Conservation (phyloP, 1,284 basidiomycete genomes). For the Hortiboletus rubellus region DNA sequence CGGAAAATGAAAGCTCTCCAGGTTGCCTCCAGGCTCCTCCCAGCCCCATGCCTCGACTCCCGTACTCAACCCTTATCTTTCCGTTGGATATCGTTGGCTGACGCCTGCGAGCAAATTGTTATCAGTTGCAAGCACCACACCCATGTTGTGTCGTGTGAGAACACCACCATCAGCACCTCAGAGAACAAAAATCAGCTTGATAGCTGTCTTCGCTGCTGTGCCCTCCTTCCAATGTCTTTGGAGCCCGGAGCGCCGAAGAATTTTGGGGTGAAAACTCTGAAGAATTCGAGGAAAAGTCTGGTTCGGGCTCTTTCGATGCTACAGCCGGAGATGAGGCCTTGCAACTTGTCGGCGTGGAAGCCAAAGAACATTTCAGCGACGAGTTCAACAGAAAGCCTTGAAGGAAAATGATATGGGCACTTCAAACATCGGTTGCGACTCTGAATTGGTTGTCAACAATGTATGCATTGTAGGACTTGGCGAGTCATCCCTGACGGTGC, state of each 20-base stretch:
- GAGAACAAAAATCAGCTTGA: slow-evolving; percentile 15
- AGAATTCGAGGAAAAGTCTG: too few species aligned
- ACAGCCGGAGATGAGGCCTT: too few species aligned
- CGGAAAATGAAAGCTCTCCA: slow-evolving; percentile 10
- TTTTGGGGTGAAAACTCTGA: too few species aligned
- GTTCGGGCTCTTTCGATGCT: too few species aligned
- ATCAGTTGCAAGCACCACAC: slow-evolving; percentile 11
- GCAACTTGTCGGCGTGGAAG: too few species aligned
- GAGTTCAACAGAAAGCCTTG: too few species aligned
- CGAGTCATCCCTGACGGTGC: too few species aligned
- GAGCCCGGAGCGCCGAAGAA: slow-evolving; percentile 21
- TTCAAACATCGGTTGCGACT: too few species aligned
- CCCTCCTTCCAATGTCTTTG: slow-evolving; percentile 21
- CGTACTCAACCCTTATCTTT: slow-evolving; percentile 22
- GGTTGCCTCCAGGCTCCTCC: neutral
- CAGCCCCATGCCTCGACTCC: slow-evolving; percentile 5
- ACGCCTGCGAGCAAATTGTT: slow-evolving; percentile 2
- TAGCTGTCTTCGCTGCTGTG: neutral
- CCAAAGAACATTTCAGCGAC: too few species aligned
- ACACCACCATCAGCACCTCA: neutral
- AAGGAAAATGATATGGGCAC: too few species aligned
- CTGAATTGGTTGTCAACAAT: too few species aligned
- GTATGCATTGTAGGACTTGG: too few species aligned
- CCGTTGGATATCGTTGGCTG: slow-evolving; percentile 2
- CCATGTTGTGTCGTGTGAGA: slow-evolving; percentile 7